Percentiles rank a stretch among this genome's conserved stretches.
These are phyloP conservation scores for Aspergillus viridinutans DNA, from an alignment of 2,329 filamentous ascomycete species.

Conservation along the genomic window DNA sequence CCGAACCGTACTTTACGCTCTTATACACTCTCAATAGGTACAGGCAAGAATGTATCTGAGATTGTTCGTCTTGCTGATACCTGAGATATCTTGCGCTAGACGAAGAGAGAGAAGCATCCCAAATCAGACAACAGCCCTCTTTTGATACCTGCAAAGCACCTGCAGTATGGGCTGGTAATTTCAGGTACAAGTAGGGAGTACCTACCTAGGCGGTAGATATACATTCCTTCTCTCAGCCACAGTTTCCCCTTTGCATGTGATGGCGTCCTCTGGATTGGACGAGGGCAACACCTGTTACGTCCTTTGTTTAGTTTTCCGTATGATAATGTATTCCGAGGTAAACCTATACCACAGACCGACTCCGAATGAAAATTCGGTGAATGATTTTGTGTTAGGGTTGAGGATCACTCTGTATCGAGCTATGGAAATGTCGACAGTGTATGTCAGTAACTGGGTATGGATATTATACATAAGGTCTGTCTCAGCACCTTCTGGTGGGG, in stretches of 20 bases:
- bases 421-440: background rate
- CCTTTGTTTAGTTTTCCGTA: too few relatives aligned
- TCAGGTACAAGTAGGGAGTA: background rate
- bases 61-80: too few relatives aligned
- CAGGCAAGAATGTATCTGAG: too few relatives aligned
- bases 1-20: too few relatives aligned
- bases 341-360: background rate
- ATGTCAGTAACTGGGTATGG: too few relatives aligned
- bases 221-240: background rate
- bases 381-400: background rate
- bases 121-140: too few relatives aligned
- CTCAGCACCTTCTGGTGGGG: too few relatives aligned
- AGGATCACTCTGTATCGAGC: background rate
- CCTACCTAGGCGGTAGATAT: background rate
- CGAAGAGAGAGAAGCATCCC: too few relatives aligned
- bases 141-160: background rate
- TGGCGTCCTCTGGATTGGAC: background rate
- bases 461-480: too few relatives aligned
- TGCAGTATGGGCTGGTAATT: background rate
- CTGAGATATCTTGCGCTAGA: too few relatives aligned
- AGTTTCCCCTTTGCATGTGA: background rate
- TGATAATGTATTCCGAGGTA: background rate
- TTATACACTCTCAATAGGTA: too few relatives aligned
- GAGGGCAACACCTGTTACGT: background rate
- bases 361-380: background rate